phyloP scores from a whole-genome alignment of 2,329 filamentous ascomycete species.

The Fusarium miscanthi region DNA sequence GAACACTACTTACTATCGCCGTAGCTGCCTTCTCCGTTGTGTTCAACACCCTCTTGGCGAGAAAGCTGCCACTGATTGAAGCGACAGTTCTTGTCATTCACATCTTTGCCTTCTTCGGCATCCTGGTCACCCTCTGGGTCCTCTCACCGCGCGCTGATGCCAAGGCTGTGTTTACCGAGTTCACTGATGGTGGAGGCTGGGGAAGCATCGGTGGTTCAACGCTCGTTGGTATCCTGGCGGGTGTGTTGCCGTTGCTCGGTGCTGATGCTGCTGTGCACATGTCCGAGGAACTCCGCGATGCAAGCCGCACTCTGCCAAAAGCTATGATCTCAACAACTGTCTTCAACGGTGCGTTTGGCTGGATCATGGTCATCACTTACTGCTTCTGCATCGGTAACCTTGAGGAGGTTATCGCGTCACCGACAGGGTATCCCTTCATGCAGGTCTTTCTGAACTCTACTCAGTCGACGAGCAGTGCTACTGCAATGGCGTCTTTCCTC shows the following conservation, averaged over 20 bases:
- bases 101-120: conserved; percentile 39
- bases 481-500: conserved; percentile 33
- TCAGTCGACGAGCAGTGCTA: conserved; percentile 28
- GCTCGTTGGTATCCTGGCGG: conserved; percentile 38
- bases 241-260: conserved; percentile 30
- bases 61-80: conserved; percentile 33
- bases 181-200: conserved; percentile 39
- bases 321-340: conserved; percentile 37
- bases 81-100: conserved; percentile 32
- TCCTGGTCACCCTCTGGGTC: conserved; percentile 38
- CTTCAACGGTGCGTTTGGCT: conserved; percentile 38
- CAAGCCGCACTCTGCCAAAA: conserved; percentile 31
- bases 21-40: conserved; percentile 30
- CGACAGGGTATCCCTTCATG: conserved; percentile 40
- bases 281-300: conserved; percentile 38
- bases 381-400: conserved; percentile 40
- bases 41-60: conserved; percentile 34
- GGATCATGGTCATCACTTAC: conserved; percentile 41
- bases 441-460: conserved; percentile 40
- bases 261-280: conserved; percentile 42
- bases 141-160: conserved; percentile 34
- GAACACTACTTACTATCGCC: conserved; percentile 26
- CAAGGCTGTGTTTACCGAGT: conserved; percentile 30
- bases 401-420: conserved; percentile 29
- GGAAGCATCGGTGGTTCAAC: conserved; percentile 30